Base-by-base conservation (phyloP, 2,329 filamentous ascomycete genomes). In the Tolypocladium endophyticum region DNA sequence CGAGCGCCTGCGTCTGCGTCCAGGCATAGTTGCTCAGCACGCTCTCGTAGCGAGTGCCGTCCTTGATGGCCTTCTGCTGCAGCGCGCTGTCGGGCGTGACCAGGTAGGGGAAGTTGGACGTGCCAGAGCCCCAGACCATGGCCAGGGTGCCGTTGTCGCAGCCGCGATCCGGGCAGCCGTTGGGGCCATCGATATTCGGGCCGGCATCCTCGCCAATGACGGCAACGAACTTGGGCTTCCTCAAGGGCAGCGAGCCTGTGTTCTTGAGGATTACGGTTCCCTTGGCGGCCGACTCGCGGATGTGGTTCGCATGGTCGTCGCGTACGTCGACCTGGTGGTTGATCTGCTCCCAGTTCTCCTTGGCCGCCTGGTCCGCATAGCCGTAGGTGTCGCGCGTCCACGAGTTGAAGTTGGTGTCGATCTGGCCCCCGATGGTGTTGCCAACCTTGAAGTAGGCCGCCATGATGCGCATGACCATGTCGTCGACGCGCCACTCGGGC, bases 261-360 rank as follows among this genome's bases (percentile, higher is more conserved):
- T 97, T 97, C 81, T 97, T 99, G 64, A 99, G 79, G 14, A 99
- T 79, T 8, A 99, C 92, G 2, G 88, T 92, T 20, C 89, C 91
- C 72, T 89, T 88, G 57, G 88, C 87, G 18, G 84, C 92, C 58
- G 90, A 82, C 64, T 90, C 83, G 39, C 92, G 87, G 63, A 96
- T 93, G 57, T 91, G 75, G 28, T 75, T 70, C 54, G 78, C 86
- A 70, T 97, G 92, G 59, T 93, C 80, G 50, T 75, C 81, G 58
- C 87, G 89, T n/a, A 96, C 93, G 68, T 97, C 87, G 30, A 96
- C 84, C 64, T 92, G 90, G 66, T 85, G 81, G 74, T 97, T 90
- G 76, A 96, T 81, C 65, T 87, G 81, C 58, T 84, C 81, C 65
- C 81, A 83, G 56, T 83, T 83, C 61, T 86, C 78, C 30, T 82